phyloP scores from a whole-genome alignment of 768 basidiomycete species.

The Pisolithus orientalis region DNA sequence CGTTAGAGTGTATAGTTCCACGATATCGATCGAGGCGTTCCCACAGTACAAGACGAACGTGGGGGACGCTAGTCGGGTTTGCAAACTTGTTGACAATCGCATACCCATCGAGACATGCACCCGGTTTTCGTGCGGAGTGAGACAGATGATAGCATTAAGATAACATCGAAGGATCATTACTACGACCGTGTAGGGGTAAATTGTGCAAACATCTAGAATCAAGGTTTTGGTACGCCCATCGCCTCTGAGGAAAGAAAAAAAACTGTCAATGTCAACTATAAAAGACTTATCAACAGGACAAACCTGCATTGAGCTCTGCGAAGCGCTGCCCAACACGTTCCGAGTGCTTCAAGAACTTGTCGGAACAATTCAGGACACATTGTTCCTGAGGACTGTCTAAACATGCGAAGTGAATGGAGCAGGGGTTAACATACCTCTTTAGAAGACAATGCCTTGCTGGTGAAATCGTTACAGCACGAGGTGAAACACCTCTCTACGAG shows the following conservation, averaged over 20 bases:
- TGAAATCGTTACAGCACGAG: slow-evolving; percentile 94
- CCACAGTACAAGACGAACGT: background rate
- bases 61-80: background rate
- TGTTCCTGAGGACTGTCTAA: slow-evolving; percentile 50
- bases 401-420: too few species aligned
- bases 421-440: slow-evolving; percentile 64
- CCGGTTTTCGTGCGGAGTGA: background rate
- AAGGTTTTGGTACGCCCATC: slow-evolving; percentile 25
- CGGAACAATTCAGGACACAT: slow-evolving; percentile 90
- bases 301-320: slow-evolving; percentile 88
- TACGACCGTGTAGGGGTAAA: slow-evolving; percentile 1
- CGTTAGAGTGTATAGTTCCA: background rate
- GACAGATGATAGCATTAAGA: slow-evolving; percentile 6
- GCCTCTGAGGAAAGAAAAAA: slow-evolving; percentile 19
- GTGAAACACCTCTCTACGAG: slow-evolving; percentile 96
- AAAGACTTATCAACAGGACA: slow-evolving; percentile 44
- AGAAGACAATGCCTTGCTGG: slow-evolving; percentile 84
- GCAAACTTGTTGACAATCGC: background rate
- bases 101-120: background rate
- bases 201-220: slow-evolving; percentile 6
- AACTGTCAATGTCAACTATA: background rate
- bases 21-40: background rate
- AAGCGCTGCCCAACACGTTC: slow-evolving; percentile 90
- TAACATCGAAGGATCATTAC: slow-evolving; percentile 5
- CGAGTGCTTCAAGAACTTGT: slow-evolving; percentile 97